Conservation (phyloP, 2,329 filamentous ascomycete genomes). For the Rutstroemia sp. region DNA sequence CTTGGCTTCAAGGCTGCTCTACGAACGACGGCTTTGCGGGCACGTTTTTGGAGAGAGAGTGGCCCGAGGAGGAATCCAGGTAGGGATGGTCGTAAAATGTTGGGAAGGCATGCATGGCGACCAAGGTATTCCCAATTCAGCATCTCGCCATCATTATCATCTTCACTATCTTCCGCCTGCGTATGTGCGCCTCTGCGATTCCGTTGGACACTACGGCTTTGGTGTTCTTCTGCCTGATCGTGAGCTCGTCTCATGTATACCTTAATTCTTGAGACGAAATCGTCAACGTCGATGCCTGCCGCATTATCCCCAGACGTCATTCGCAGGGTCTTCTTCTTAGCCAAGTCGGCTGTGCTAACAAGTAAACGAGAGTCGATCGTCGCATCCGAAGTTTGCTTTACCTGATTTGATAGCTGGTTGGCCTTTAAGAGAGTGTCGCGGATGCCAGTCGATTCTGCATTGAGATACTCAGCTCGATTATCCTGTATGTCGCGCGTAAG, state of each 20-base stretch:
- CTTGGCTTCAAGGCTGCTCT: slow-evolving; percentile 59
- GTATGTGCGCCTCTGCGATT: slow-evolving; percentile 29
- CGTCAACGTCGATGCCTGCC: slow-evolving; percentile 78
- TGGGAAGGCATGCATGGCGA: slow-evolving; percentile 64
- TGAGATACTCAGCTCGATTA: slow-evolving; percentile 63
- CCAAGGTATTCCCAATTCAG: slow-evolving; percentile 85
- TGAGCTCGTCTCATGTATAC: slow-evolving; percentile 69
- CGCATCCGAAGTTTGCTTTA: slow-evolving; percentile 86
- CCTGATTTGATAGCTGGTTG: slow-evolving; percentile 56
- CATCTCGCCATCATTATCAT: slow-evolving; percentile 64
- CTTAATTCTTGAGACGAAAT: slow-evolving; percentile 86
- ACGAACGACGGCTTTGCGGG: slow-evolving; percentile 62
- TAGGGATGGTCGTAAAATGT: slow-evolving; percentile 66
- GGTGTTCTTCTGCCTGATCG: slow-evolving; percentile 45
- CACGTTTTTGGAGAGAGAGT: slow-evolving; percentile 79
- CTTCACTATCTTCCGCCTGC: slow-evolving; percentile 50
- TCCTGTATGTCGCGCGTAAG: slow-evolving; percentile 55
- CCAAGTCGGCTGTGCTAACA: slow-evolving; percentile 71
- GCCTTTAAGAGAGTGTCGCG: slow-evolving; percentile 58
- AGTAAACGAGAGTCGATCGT: slow-evolving; percentile 84
- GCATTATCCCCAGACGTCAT: slow-evolving; percentile 65
- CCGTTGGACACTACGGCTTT: slow-evolving; percentile 34
- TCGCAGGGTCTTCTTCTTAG: slow-evolving; percentile 68
- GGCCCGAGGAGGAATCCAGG: slow-evolving; percentile 83
- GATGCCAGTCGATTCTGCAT: slow-evolving; percentile 57